phyloP scores from a whole-genome alignment of 2,329 filamentous ascomycete genomes.

The Fusarium anthophilum region DNA sequence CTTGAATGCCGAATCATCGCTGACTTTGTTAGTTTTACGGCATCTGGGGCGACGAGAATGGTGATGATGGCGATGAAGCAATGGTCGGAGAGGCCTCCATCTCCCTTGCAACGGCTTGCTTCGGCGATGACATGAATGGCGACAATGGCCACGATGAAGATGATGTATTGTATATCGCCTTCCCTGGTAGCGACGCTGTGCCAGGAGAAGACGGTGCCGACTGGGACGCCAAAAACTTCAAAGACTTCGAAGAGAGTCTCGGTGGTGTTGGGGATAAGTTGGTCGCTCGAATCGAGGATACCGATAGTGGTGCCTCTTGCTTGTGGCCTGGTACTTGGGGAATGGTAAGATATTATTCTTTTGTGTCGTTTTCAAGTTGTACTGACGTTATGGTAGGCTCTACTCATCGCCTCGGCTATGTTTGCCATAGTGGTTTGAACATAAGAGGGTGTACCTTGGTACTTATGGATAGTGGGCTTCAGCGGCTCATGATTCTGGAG shows the following conservation, averaged over 20 bases:
- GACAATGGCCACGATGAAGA: slow-evolving; percentile 64
- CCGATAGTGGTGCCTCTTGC: slow-evolving; percentile 5
- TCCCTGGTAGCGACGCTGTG: slow-evolving; percentile 64
- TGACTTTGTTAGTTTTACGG: slow-evolving; percentile 59
- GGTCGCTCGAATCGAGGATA: slow-evolving; percentile 49
- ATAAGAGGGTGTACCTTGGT: slow-evolving; percentile 34
- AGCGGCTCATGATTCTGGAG: background rate
- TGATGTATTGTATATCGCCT: slow-evolving; percentile 71
- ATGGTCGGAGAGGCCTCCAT: slow-evolving; percentile 67
- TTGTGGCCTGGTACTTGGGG: slow-evolving; percentile 11
- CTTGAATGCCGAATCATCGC: rapidly evolving
- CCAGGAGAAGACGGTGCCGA: slow-evolving; percentile 62
- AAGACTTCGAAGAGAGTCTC: slow-evolving; percentile 64
- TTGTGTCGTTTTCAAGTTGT: background rate
- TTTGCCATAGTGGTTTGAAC: slow-evolving; percentile 39
- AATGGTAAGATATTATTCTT: background rate
- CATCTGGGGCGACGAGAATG: slow-evolving; percentile 70
- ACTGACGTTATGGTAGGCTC: slow-evolving; percentile 33
- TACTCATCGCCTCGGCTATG: slow-evolving; percentile 33
- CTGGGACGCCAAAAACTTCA: slow-evolving; percentile 61
- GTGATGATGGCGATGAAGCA: slow-evolving; percentile 57
- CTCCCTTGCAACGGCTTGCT: slow-evolving; percentile 67
- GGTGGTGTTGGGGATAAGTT: slow-evolving; percentile 60
- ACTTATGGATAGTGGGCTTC: slow-evolving; percentile 8
- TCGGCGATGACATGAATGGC: slow-evolving; percentile 61